Evolutionary conservation across 2,329 filamentous ascomycete species (phyloP).

Genomic region (Sarocladiaceae sp.): DNA sequence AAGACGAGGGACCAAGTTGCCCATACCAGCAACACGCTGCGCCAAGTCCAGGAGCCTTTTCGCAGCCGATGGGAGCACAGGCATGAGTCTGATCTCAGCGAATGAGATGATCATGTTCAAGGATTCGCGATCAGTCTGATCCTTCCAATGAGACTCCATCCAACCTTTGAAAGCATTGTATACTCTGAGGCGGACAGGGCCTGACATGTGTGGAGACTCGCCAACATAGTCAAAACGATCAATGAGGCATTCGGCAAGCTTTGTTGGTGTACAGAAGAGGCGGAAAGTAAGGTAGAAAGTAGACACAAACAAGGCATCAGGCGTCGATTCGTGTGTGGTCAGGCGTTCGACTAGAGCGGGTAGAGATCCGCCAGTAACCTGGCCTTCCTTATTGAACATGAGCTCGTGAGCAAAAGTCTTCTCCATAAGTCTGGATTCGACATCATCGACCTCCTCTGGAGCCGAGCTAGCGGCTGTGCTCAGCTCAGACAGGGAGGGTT

Average conservation of each 20-base stretch:
- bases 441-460: slow-evolving; percentile 69
- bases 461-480: slow-evolving; percentile 60
- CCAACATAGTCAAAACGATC: slow-evolving; percentile 89
- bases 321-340: slow-evolving; percentile 86
- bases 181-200: slow-evolving; percentile 78
- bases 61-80: slow-evolving; percentile 67
- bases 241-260: slow-evolving; percentile 76
- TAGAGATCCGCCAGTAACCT: slow-evolving; percentile 87
- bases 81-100: slow-evolving; percentile 63
- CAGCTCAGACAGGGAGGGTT: slow-evolving; percentile 61
- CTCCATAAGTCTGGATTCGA: slow-evolving; percentile 78
- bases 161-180: slow-evolving; percentile 97
- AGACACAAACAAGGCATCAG: slow-evolving; percentile 84
- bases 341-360: slow-evolving; percentile 89
- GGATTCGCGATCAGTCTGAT: slow-evolving; percentile 70
- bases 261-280: slow-evolving; percentile 75
- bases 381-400: slow-evolving; percentile 87
- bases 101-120: slow-evolving; percentile 73
- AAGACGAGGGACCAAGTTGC: slow-evolving; percentile 72
- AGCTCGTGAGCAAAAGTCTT: slow-evolving; percentile 89
- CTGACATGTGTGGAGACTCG: slow-evolving; percentile 65
- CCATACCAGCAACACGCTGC: slow-evolving; percentile 68
- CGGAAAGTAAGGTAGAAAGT: slow-evolving; percentile 96
- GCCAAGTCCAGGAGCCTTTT: slow-evolving; percentile 75
- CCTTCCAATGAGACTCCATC: slow-evolving; percentile 93